These are phyloP conservation scores for Ophiognomonia clavigignenti-juglandacearum DNA, from an alignment of 2,329 filamentous ascomycete species.

Conservation along the genomic window DNA sequence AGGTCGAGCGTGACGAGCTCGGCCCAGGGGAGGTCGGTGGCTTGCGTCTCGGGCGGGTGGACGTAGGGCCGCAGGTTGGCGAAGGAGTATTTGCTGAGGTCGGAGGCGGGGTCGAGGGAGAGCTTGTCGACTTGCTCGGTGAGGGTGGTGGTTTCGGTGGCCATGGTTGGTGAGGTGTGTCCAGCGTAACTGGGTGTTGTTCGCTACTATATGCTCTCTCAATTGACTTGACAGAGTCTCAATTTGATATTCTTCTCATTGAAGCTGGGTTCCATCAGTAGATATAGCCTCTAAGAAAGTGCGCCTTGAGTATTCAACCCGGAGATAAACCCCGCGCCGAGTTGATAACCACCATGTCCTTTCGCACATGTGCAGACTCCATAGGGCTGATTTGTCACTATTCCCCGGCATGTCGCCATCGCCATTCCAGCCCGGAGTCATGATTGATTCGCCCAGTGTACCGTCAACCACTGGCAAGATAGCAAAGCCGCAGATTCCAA, in stretches of 20 bases:
- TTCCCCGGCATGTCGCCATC: background rate
- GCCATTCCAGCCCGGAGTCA: background rate
- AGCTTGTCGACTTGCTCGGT: slow-evolving; percentile 1
- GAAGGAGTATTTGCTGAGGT: slow-evolving; percentile 19
- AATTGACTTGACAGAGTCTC: background rate
- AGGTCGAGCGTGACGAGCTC: slow-evolving; percentile 55
- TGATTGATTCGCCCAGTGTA: background rate
- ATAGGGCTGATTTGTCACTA: background rate
- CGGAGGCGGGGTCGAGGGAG: slow-evolving; percentile 12
- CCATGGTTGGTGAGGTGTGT: background rate
- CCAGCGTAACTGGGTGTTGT: background rate
- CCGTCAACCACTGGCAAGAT: too few species aligned
- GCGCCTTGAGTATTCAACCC: background rate
- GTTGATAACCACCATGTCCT: background rate
- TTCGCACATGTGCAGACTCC: too few species aligned
- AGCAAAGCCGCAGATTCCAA: too few species aligned
- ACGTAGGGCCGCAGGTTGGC: slow-evolving; percentile 32
- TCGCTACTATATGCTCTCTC: background rate
- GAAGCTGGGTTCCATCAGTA: background rate
- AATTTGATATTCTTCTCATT: background rate
- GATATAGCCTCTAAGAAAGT: background rate
- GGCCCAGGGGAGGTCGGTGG: slow-evolving; percentile 41
- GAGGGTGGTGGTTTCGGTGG: slow-evolving; percentile 15
- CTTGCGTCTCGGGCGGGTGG: slow-evolving; percentile 42
- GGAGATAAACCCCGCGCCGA: background rate